Conservation (phyloP, 2,329 filamentous ascomycete species). For the Reticulascus tulasneorum region DNA sequence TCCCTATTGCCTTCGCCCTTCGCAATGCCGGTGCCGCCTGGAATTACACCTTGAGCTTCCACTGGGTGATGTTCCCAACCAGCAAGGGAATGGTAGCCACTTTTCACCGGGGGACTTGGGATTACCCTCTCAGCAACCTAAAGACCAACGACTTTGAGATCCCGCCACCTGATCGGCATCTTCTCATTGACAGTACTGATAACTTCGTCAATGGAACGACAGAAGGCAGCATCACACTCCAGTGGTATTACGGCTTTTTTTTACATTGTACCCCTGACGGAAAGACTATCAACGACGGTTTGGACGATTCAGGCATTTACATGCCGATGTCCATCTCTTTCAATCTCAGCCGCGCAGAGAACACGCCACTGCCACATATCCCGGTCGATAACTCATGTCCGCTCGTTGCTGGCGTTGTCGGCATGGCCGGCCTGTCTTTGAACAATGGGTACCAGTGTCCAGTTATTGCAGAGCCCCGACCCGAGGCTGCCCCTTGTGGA, state of each 20-base stretch:
- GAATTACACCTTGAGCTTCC: conserved; percentile 1
- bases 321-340: neutral
- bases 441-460: neutral
- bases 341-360: neutral
- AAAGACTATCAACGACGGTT: neutral
- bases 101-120: conserved; percentile 1
- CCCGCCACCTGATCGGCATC: neutral
- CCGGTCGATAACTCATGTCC: neutral
- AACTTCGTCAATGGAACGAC: neutral
- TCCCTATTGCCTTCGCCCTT: conserved; percentile 3
- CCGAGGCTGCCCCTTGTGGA: neutral
- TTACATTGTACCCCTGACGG: neutral
- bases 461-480: neutral
- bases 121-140: neutral
- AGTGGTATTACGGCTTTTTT: no score
- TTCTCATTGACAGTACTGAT: neutral
- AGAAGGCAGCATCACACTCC: no score
- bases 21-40: conserved; percentile 2
- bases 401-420: neutral
- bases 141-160: neutral
- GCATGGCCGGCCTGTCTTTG: neutral
- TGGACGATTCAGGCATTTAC: neutral
- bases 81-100: no score
- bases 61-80: conserved; percentile 3
- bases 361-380: neutral